A percentile compares a stretch with the other conserved stretches of the same genome.
phyloP scores from a whole-genome alignment of 176 grass and related monocot genomes.

The Aegilops sharonensis region DNA sequence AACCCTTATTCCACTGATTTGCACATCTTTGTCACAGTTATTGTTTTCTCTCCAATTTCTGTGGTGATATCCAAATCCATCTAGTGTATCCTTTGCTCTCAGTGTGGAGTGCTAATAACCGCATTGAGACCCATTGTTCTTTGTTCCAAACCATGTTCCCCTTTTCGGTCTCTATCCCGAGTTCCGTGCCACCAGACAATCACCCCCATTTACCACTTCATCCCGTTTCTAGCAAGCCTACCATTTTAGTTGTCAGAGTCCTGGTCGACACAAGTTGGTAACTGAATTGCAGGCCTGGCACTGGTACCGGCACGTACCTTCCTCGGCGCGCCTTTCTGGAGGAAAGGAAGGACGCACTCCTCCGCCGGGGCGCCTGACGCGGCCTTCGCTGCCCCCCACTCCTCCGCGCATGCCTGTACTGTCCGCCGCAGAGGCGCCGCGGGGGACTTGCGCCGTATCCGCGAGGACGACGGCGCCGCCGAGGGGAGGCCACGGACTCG shows the following conservation, averaged over 20 bases:
- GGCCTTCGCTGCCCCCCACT: slow-evolving; percentile 31
- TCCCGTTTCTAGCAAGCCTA: not conserved
- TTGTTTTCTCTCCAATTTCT: not conserved
- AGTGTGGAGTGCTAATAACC: not conserved
- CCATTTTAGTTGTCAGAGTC: not conserved
- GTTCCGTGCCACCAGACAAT: not conserved
- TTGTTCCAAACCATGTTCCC: not conserved
- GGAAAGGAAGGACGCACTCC: slow-evolving; percentile 50
- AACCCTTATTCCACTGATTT: not conserved
- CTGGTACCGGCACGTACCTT: slow-evolving; percentile 24
- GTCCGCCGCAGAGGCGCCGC: not conserved
- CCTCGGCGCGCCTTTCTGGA: slow-evolving; percentile 36
- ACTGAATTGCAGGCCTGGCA: not conserved
- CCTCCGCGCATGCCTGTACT: slow-evolving; percentile 8
- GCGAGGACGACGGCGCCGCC: not conserved
- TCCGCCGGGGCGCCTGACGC: slow-evolving; percentile 25
- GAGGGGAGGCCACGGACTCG: slow-evolving; percentile 21
- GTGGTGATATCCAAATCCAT: slow-evolving; percentile 11
- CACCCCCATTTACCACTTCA: too few species aligned
- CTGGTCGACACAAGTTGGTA: not conserved
- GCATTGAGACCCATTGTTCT: not conserved
- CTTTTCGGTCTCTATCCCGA: not conserved
- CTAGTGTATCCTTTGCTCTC: not conserved
- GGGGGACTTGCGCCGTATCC: not conserved
- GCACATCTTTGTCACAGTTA: not conserved